phyloP scores from a whole-genome alignment of 2,329 filamentous ascomycete species.

The Colletotrichum musicola region DNA sequence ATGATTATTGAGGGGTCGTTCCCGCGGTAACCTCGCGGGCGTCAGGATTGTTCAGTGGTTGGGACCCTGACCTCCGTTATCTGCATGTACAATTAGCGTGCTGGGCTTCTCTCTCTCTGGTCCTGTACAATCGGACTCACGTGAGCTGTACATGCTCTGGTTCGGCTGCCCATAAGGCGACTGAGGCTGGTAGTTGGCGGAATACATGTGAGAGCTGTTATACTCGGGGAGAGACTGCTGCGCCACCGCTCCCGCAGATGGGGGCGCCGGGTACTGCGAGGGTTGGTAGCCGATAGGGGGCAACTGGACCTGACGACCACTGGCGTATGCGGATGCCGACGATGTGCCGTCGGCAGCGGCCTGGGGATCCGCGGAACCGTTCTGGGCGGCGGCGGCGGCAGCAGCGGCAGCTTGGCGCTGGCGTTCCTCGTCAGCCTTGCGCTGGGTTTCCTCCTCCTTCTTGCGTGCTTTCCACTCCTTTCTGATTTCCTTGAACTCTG shows the following conservation, averaged over 20 bases:
- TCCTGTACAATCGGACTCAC: conserved; percentile 51
- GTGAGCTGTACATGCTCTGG: conserved; percentile 72
- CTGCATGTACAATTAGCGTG: conserved; percentile 38
- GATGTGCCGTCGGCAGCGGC: conserved; percentile 64
- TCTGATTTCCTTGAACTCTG: conserved; percentile 98
- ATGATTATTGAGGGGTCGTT: conserved; percentile 32
- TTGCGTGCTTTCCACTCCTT: conserved; percentile 99
- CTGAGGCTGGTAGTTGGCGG: conserved; percentile 66
- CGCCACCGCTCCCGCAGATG: conserved; percentile 60
- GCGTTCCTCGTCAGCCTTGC: conserved; percentile 92
- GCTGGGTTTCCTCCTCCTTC: conserved; percentile 95
- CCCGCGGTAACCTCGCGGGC: conserved; percentile 1
- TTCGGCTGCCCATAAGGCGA: conserved; percentile 70
- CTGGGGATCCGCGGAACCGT: conserved; percentile 62
- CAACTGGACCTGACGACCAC: conserved; percentile 72
- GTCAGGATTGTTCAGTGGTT: conserved; percentile 32
- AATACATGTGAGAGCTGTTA: conserved; percentile 65
- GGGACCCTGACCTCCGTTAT: conserved; percentile 40
- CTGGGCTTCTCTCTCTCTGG: background rate
- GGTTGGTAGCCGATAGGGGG: conserved; percentile 82
- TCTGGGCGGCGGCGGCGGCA: conserved; percentile 66
- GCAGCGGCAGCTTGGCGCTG: conserved; percentile 62
- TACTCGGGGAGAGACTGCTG: conserved; percentile 70
- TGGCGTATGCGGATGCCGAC: conserved; percentile 67
- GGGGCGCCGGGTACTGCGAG: conserved; percentile 75